Conservation (phyloP, 2,329 filamentous ascomycete species). For the Aspergillus uvarum region DNA sequence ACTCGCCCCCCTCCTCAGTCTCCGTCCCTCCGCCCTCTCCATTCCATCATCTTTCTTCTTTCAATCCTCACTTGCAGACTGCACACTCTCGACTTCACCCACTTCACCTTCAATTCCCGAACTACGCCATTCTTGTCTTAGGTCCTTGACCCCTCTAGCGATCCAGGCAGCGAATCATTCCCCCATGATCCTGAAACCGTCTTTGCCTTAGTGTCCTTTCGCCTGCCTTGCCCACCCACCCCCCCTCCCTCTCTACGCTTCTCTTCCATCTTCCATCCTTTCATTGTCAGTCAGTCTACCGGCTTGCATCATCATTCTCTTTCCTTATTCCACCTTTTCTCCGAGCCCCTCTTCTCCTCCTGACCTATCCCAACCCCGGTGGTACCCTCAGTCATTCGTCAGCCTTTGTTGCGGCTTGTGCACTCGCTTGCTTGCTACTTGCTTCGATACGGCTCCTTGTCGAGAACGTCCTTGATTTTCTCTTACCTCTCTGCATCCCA, state of each 20-base stretch:
- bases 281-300: not conserved
- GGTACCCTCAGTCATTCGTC: not conserved
- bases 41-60: not conserved
- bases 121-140: not conserved
- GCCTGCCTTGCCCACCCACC: not conserved
- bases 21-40: not conserved
- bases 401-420: slow-evolving; percentile 8
- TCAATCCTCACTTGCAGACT: not conserved
- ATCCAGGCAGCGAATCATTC: not conserved
- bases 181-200: not conserved
- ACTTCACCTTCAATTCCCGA: too few species aligned
- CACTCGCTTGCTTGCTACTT: not conserved
- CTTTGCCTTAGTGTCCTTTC: not conserved
- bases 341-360: not conserved
- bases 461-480: not conserved
- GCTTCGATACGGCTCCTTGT: not conserved
- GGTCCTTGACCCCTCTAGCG: not conserved
- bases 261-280: not conserved
- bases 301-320: not conserved
- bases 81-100: not conserved
- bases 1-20: not conserved
- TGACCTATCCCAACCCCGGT: not conserved
- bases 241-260: not conserved
- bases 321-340: not conserved
- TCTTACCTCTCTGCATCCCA: not conserved